A percentile compares a stretch with the other conserved stretches of the same genome.
These are phyloP conservation scores for Pyricularia sp. DNA, from an alignment of 2,329 filamentous ascomycete species.

Conservation along the genomic window DNA sequence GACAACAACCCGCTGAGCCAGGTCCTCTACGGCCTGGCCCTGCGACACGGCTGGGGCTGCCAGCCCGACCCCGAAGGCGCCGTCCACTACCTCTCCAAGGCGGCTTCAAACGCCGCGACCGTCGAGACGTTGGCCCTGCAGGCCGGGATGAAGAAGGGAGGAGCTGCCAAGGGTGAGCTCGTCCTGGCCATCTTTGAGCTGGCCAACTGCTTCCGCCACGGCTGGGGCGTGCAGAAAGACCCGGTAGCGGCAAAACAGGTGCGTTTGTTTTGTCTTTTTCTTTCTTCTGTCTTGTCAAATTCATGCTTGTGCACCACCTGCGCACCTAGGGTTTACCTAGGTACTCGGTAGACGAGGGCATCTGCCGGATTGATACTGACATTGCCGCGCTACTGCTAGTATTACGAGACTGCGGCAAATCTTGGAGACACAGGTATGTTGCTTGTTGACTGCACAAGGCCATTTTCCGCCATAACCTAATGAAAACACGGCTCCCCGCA, in stretches of 20 bases:
- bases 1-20: constrained; percentile 89
- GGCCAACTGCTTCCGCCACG: constrained; percentile 83
- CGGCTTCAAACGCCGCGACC: constrained; percentile 77
- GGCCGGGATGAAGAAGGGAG: constrained; percentile 83
- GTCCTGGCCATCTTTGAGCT: constrained; percentile 94
- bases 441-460: neutral
- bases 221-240: constrained; percentile 84
- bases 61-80: constrained; percentile 57
- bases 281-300: neutral
- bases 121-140: constrained; percentile 76
- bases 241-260: constrained; percentile 68
- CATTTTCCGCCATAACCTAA: neutral
- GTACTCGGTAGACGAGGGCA: neutral
- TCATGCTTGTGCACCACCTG: neutral
- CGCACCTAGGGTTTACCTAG: neutral
- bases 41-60: constrained; percentile 93
- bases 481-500: constrained; percentile 17
- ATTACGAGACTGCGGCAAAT: constrained; percentile 96
- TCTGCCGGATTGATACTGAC: neutral
- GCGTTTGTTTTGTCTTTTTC: constrained; percentile 14
- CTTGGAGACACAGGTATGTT: constrained; percentile 68
- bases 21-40: constrained; percentile 84
- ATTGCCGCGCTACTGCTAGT: constrained; percentile 32
- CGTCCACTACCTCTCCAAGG: constrained; percentile 73
- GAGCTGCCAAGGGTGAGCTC: constrained; percentile 88